Conservation (phyloP, 768 basidiomycete species). For the Psilocybe sp. region DNA sequence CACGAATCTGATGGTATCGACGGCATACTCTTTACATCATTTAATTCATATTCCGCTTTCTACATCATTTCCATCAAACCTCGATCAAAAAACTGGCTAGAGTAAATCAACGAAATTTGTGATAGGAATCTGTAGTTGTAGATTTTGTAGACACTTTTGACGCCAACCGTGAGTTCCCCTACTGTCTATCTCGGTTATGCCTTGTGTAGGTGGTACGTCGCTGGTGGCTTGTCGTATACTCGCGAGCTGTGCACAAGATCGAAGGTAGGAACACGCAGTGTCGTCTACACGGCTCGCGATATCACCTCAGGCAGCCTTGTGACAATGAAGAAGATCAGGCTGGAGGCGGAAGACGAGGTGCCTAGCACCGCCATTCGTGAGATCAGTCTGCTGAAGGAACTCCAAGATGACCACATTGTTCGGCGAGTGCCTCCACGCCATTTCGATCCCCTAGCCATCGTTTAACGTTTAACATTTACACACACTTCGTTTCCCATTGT, state of each 20-base stretch:
- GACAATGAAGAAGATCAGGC: conserved; percentile 96
- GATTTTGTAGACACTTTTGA: too few relatives aligned
- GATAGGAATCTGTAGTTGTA: too few relatives aligned
- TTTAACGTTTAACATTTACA: not conserved
- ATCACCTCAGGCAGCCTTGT: conserved; percentile 77
- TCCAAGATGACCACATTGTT: conserved; percentile 95
- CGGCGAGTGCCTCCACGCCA: conserved; percentile 46
- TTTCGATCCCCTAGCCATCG: not conserved
- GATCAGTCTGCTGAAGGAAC: conserved; percentile 94
- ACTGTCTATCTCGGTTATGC: conserved; percentile 12
- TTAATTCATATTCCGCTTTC: too few relatives aligned
- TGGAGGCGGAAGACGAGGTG: conserved; percentile 98
- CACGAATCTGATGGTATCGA: too few relatives aligned
- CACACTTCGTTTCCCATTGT: not conserved
- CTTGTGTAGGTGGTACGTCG: conserved; percentile 42
- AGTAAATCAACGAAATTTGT: too few relatives aligned
- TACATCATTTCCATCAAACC: too few relatives aligned
- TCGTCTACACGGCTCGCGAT: conserved; percentile 96
- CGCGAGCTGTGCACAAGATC: conserved; percentile 1
- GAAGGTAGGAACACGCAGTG: conserved; percentile 87
- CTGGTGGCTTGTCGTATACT: conserved; percentile 1
- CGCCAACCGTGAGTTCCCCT: too few relatives aligned
- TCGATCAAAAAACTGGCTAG: too few relatives aligned
- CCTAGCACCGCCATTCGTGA: conserved; percentile 98
- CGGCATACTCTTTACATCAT: too few relatives aligned